Evolutionary conservation across 2,329 filamentous ascomycete species (phyloP), one percentile per base, ranked within the genome.

Genomic region (Cercospora janseana): DNA sequence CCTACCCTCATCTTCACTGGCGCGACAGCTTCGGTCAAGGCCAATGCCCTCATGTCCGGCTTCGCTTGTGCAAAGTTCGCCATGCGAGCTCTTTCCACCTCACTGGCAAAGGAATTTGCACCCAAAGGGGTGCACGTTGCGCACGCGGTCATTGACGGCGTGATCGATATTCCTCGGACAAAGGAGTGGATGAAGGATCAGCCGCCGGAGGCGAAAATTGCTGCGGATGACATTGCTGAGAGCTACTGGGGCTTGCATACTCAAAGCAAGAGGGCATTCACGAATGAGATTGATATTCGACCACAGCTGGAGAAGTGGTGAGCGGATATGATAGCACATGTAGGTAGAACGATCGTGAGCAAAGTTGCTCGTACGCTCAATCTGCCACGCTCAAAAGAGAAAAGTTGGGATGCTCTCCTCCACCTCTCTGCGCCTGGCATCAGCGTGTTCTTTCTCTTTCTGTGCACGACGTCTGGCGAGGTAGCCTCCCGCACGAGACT

Each of bases 301-400:
- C 88, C 89, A 1, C 90, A 81, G 68, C 75, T 90, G 45, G 89
- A 95, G 75, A 94, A 91, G 68, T 95, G 87, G 76, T 91, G n/a
- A n/a, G n/a, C n/a, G n/a, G n/a, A n/a, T n/a, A n/a, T n/a, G n/a
- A n/a, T n/a, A n/a, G n/a, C n/a, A n/a, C n/a, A n/a, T n/a, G n/a
- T n/a, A n/a, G n/a, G n/a, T n/a, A 34, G 31, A 6, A 34, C 9
- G 31, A 34, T n/a, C n/a, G n/a, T n/a, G n/a, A n/a, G n/a, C n/a
- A n/a, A n/a, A n/a, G n/a, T n/a, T n/a, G n/a, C n/a, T n/a, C n/a
- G n/a, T n/a, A n/a, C n/a, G n/a, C n/a, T n/a, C n/a, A n/a, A 10
- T 40, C 18, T 2, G 7, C 26, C 3, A 1, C 26, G 21, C 35
- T 65, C 51, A 75, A 47, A 73, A 65, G 20, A 74, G 52, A 47